Evolutionary conservation across 169 alveolate species (phyloP), one percentile per base, ranked within the genome.

Genomic region (Cryptosporidium viatorum): DNA sequence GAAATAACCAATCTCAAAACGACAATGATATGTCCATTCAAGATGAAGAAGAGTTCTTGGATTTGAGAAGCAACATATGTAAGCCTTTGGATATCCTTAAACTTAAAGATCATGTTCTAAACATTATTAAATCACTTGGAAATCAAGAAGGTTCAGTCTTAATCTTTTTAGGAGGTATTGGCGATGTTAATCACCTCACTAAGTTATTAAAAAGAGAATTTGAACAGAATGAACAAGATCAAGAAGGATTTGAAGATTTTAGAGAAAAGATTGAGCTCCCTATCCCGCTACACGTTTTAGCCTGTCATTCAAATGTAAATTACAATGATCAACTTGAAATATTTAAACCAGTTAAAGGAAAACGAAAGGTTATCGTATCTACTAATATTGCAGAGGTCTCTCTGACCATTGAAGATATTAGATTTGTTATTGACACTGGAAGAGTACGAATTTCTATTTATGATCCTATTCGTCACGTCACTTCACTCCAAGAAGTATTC

Each of bases 311-410:
- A 18, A 80, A 80, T 26, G 26, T 80, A 29, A 80, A 43, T 59
- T 60, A 80, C 43, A 37, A 41, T 35, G 93, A 95, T 26, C 95
- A 97, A 91, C 69, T 91, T 84, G 95, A 93, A 70, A 95, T 96
- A 35, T 95, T 94, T 39, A 59, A 71, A 39, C 86, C 92, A 43
- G 93, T 93, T 16, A 84, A 92, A 0, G 94, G 94, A 39, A 93
- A 92, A 58, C 91, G 95, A n/a, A 95, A 94, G 84, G 93, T 97
- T 35, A 95, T 97, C n/a, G 92, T 96, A 29, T 91, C 98, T 21
- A 96, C 98, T 16, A 96, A 96, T 80, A 95, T 96, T 5, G 97
- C 98, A 26, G 98, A 96, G 92, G 96, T 97, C 7, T 95, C 97
- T 4, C 80, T 96, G 48, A 96, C 98, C 1, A 95, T 96, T 68